Percentiles rank a stretch among this genome's conserved stretches.
These are phyloP conservation scores for Tricholoma sp. DNA, from an alignment of 768 basidiomycete species.

Conservation along the genomic window DNA sequence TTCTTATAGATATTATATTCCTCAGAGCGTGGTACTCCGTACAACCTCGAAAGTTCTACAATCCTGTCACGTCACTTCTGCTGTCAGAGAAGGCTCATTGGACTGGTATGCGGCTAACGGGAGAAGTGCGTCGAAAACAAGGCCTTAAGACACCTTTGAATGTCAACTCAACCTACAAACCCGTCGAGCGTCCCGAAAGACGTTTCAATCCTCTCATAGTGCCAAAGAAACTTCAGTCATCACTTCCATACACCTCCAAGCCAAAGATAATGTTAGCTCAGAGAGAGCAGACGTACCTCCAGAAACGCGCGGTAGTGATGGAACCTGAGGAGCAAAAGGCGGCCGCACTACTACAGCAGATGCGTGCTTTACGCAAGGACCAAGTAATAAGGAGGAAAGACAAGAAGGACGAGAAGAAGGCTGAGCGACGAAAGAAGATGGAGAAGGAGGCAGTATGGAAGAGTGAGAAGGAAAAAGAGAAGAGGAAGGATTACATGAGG, in stretches of 20 bases:
- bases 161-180: slow-evolving; percentile 86
- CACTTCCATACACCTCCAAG: slow-evolving; percentile 90
- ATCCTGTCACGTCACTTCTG: slow-evolving; percentile 89
- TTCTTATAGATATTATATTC: slow-evolving; percentile 78
- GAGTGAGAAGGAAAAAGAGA: slow-evolving; percentile 68
- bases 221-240: slow-evolving; percentile 84
- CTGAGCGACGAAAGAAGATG: slow-evolving; percentile 62
- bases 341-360: slow-evolving; percentile 87
- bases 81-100: slow-evolving; percentile 78
- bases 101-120: slow-evolving; percentile 95
- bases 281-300: slow-evolving; percentile 75
- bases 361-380: slow-evolving; percentile 86
- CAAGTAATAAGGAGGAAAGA: slow-evolving; percentile 73
- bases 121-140: slow-evolving; percentile 85
- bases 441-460: slow-evolving; percentile 63
- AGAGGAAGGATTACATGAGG: slow-evolving; percentile 73
- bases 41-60: slow-evolving; percentile 93
- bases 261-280: slow-evolving; percentile 80
- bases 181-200: slow-evolving; percentile 70
- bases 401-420: slow-evolving; percentile 81
- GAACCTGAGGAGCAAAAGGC: slow-evolving; percentile 95
- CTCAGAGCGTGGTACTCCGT: slow-evolving; percentile 96
- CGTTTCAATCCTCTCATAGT: slow-evolving; percentile 90
- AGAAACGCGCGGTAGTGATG: slow-evolving; percentile 92
- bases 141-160: slow-evolving; percentile 76